Base-by-base conservation (phyloP, 192 early-diverging fungal genomes). In the Backusella sp. region DNA sequence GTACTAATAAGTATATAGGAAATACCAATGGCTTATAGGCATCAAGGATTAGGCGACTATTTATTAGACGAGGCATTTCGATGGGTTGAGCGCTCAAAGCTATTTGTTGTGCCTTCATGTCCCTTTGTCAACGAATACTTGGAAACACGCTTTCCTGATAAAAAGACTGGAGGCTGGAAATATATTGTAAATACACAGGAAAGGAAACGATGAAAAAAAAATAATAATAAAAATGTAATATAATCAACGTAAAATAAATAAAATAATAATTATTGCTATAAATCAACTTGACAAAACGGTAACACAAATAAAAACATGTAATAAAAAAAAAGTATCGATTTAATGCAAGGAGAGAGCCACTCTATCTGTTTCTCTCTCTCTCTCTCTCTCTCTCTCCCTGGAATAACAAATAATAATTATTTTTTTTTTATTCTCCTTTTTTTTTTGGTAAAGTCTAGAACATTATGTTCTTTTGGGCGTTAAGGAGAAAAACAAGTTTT, bases 111-210 rank as follows among this genome's bases (percentile, higher is more conserved):
- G 19, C 77, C 77, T 56, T 62, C 73, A 14, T 79, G 77, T 70
- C 77, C 73, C 36, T 79, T 79, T 79, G 77, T 79, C 6, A 30
- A 34, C 21, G 37, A 66, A 53, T 74, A 79, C 34, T 70, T 79
- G 34, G 39, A 79, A 32, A 67, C 59, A 37, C 65, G 26, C 44
- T 74, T 65, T 32, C 77, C 73, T 49, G 62, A 72, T 68, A 66
- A 46, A 42, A 76, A 42, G 23, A 69, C 35, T 35, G 67, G 68
- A 14, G 19, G 44, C 26, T 76, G 75, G 75, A n/a, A 46, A 69
- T 23, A 30, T 69, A 46, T 76, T 76, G 30, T 75, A 62, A 23
- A 62, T 62, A 62, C 21, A 28, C 35, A 46, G 62, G 52, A 52
- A 73, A 46, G 70, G 41, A 30, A 28, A 46, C n/a, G 26, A 72